Conservation (phyloP, 495 filamentous ascomycete species). For the Aspergillus incahuasiensis region DNA sequence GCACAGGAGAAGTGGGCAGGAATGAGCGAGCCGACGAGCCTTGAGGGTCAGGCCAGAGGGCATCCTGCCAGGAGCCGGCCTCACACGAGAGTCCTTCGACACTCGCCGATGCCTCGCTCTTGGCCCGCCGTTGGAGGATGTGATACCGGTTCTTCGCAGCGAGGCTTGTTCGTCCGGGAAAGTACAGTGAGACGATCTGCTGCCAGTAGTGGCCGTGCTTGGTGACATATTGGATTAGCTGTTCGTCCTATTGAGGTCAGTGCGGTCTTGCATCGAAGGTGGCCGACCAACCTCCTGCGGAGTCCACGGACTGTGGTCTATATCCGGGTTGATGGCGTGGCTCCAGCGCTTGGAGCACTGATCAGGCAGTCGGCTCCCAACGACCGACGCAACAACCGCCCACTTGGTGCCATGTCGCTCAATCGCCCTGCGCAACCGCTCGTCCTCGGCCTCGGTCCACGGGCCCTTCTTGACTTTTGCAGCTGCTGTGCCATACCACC, state of each 20-base stretch:
- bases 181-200: conserved; percentile 2
- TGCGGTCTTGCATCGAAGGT: neutral
- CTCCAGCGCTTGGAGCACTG: conserved; percentile 10
- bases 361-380: conserved; percentile 2
- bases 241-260: neutral
- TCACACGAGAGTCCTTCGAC: neutral
- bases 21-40: neutral
- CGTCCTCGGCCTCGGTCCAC: conserved; percentile 2
- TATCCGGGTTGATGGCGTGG: conserved; percentile 5
- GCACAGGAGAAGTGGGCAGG: neutral
- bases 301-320: conserved; percentile 9
- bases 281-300: neutral
- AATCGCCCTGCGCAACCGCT: conserved; percentile 1
- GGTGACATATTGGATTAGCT: neutral
- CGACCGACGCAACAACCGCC: conserved; percentile 2
- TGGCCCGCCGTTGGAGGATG: neutral
- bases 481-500: conserved; percentile 4
- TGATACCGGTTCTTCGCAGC: conserved; percentile 5
- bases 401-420: conserved; percentile 9
- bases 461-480: conserved; percentile 1
- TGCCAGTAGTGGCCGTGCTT: conserved; percentile 7
- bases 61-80: neutral
- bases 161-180: conserved; percentile 1
- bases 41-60: neutral
- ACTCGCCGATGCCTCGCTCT: neutral